Conservation (phyloP, 2,329 filamentous ascomycete genomes). For the Aschersonia sp. region DNA sequence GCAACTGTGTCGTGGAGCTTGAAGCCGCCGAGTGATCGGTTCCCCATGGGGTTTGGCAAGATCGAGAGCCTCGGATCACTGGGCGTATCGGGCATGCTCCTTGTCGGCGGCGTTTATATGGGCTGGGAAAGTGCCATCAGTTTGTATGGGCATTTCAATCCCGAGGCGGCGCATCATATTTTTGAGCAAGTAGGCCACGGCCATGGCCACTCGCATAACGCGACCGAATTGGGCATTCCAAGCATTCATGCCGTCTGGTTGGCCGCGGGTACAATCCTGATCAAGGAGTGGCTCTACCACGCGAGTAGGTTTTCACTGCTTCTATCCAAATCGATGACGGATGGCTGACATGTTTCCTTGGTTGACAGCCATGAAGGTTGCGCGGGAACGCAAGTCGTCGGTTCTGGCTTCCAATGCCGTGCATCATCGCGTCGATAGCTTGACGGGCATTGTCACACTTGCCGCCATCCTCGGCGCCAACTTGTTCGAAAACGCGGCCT, state of each 20-base stretch:
- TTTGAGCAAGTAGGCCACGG: constrained; percentile 46
- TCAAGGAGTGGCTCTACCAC: constrained; percentile 96
- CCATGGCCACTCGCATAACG: constrained; percentile 49
- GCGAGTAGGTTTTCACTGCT: constrained; percentile 58
- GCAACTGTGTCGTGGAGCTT: constrained; percentile 90
- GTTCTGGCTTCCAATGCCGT: constrained; percentile 92
- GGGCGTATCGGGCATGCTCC: constrained; percentile 81
- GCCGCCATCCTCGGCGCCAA: constrained; percentile 83
- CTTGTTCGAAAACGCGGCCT: constrained; percentile 68
- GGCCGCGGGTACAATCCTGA: constrained; percentile 71
- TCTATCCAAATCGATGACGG: no score
- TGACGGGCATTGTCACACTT: constrained; percentile 88
- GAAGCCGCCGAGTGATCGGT: constrained; percentile 67
- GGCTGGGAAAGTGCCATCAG: constrained; percentile 58
- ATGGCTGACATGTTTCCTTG: neutral
- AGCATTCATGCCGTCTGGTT: constrained; percentile 94
- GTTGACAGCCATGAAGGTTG: constrained; percentile 75
- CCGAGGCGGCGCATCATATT: constrained; percentile 52
- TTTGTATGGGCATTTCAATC: constrained; percentile 58
- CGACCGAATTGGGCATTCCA: constrained; percentile 37
- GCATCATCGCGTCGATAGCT: constrained; percentile 89
- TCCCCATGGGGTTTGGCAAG: constrained; percentile 90
- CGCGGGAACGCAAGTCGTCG: constrained; percentile 83
- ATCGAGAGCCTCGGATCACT: constrained; percentile 91
- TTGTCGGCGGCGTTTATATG: constrained; percentile 86